Evolutionary conservation across 2,329 filamentous ascomycete species (phyloP), one percentile per base, ranked within the genome.

Genomic region (Epichloe festucae): DNA sequence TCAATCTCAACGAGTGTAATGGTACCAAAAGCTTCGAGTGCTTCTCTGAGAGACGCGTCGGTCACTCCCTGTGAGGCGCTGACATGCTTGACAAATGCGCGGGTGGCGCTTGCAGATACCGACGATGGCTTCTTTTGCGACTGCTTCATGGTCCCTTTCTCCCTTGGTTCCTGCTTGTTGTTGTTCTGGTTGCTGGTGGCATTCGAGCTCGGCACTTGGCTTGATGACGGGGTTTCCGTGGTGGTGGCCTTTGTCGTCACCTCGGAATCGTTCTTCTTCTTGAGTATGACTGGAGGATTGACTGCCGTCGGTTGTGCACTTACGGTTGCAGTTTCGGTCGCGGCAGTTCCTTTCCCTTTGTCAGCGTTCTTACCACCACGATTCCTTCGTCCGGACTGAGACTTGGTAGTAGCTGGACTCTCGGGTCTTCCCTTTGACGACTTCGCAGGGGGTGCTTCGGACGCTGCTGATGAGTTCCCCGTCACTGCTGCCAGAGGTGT

Each of bases 51-150:
- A 0, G 89, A 69, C 0, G 84, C 72, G 62, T 96, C 91, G 0
- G 89, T 96, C 46, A 96, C 87, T 14, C 91, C 91, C 63, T 96
- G 91, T 0, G 89, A 93, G 11, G 88, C 81, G 63, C 94, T 95
- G 49, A 84, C 85, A 59, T 89, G 85, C 66, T 90, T 90, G 54
- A 90, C 72, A 62, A 90, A 90, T 19, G 82, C 85, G 47, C 86
- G 84, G 15, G 77, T 79, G 7, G 76, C 76, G 10, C 77, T 75
- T 31, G 62, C 51, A 7, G 61, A 61, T 11, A 67, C 59, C 3
- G 52, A 40, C 3, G 63, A 19, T 3, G 58, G 6, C 52, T 69
- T 70, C 59, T 69, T 69, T 54, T 68, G 64, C 5, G 60, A 46
- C 3, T 55, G 47, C 53, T 67, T 68, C 52, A 49, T 56, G 19